These are phyloP conservation scores for Blastocystis hominis DNA, from an alignment of 352 stramenopile species.

Conservation along the genomic window DNA sequence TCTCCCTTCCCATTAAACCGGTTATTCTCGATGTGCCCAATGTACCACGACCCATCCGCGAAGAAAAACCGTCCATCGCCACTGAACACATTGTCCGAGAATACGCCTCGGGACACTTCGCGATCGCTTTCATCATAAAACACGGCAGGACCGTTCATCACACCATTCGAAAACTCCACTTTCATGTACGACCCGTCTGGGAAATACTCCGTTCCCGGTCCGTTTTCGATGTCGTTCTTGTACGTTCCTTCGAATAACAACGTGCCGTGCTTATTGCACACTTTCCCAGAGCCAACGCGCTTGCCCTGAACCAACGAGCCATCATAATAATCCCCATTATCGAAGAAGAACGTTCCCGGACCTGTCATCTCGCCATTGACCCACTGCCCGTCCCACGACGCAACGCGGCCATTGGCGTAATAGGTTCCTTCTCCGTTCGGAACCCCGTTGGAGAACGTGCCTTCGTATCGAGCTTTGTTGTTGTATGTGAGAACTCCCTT, in stretches of 20 bases:
- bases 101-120: background rate
- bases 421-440: constrained; percentile 20
- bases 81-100: background rate
- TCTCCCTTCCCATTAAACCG: background rate
- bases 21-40: background rate
- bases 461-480: constrained; percentile 32
- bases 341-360: constrained; percentile 27
- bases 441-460: background rate
- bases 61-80: background rate
- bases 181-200: background rate
- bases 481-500: constrained; percentile 5
- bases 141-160: background rate
- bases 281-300: background rate
- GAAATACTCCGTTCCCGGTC: background rate
- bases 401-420: background rate
- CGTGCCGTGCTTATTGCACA: background rate
- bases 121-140: background rate
- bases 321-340: constrained; percentile 36
- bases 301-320: background rate
- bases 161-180: background rate
- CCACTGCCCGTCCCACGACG: constrained; percentile 20
- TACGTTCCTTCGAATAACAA: background rate
- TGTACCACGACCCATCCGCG: background rate
- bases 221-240: background rate
- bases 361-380: background rate